Evolutionary conservation across 306 rosid genomes (phyloP), one percentile per base, ranked within the genome.

Genomic region (Citrullus mucosospermus): DNA sequence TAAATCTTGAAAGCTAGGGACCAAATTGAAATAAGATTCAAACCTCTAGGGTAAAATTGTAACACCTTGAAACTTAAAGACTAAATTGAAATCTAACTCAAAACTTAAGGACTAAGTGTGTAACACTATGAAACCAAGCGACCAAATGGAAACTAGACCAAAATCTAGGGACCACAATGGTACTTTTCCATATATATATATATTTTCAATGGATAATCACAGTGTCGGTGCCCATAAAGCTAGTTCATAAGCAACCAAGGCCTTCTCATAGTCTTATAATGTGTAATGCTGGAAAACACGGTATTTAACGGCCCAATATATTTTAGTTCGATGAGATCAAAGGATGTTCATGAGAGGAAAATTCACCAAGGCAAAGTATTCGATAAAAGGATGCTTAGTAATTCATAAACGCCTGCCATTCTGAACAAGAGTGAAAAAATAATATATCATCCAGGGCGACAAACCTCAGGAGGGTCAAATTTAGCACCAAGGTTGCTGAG

Each of bases 381-480:
- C 54, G 12, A 43, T 38, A 66, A 38, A 39, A 39, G 30, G 73
- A 18, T 39, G 1, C 18, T 66, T 18, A 66, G 73, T 66, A 13
- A 66, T 38, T 71, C 76, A 48, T 2, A 44, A 71, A 68, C 25
- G 51, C 51, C 39, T 20, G 10, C 59, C 60, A 63, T 30, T 66
- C 79, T n/a, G 34, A 51, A 12, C 34, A 75, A 39, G 80, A 65
- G 8, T 70, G 57, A 43, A 9, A 80, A 61, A 53, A 53, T 53
- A 53, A 53, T 16, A 18, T 20, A 79, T 4, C 28, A 53, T 54
- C 54, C 69, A 80, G 20, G 63, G n/a, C 5, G 16, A 84, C 90
- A 81, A 66, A 91, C 98, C 99, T 96, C 99, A 7, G 96, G 92
- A 81, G 99, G 99, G 81, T 92, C 93, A 85, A 96, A 92, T 83